A percentile compares a stretch with the other conserved stretches of the same genome.
Evolutionary conservation across 208 protist genomes (phyloP).

Genomic region (Leishmania guyanensis): DNA sequence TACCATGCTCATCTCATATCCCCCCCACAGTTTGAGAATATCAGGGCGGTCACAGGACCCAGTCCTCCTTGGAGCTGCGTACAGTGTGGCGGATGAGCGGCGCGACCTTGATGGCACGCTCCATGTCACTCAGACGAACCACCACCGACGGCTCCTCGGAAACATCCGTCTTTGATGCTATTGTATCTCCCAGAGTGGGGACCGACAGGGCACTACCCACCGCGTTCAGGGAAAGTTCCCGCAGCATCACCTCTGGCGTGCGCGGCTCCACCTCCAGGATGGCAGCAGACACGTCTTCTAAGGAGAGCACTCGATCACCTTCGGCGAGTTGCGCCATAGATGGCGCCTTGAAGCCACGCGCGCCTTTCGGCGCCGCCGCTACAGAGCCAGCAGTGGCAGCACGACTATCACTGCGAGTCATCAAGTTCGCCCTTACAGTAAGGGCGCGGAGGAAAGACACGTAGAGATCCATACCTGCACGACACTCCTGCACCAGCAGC

Average conservation of each 20-base stretch:
- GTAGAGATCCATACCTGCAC: conserved; percentile 57
- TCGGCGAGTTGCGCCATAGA: conserved; percentile 7
- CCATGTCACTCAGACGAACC: conserved; percentile 61
- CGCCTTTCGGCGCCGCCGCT: neutral
- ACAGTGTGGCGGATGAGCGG: conserved; percentile 64
- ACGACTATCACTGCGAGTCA: neutral
- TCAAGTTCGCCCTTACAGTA: conserved; percentile 30
- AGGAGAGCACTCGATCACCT: conserved; percentile 38
- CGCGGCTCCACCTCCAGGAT: conserved; percentile 64
- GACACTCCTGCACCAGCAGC: conserved; percentile 77
- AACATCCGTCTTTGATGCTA: neutral
- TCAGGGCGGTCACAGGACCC: conserved; percentile 23
- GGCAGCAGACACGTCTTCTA: conserved; percentile 47
- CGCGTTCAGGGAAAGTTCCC: conserved; percentile 66
- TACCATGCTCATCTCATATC: neutral
- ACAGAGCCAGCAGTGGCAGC: neutral
- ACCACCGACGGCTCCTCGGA: conserved; percentile 27
- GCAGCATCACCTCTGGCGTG: conserved; percentile 69
- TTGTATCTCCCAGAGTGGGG: neutral
- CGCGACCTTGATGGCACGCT: conserved; percentile 49
- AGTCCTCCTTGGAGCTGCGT: conserved; percentile 31
- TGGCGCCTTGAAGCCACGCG: neutral
- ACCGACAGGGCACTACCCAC: conserved; percentile 2
- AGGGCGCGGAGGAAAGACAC: conserved; percentile 48
- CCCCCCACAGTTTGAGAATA: neutral